Evolutionary conservation across 2,329 filamentous ascomycete species (phyloP).

Genomic region (Fusarium nanum): DNA sequence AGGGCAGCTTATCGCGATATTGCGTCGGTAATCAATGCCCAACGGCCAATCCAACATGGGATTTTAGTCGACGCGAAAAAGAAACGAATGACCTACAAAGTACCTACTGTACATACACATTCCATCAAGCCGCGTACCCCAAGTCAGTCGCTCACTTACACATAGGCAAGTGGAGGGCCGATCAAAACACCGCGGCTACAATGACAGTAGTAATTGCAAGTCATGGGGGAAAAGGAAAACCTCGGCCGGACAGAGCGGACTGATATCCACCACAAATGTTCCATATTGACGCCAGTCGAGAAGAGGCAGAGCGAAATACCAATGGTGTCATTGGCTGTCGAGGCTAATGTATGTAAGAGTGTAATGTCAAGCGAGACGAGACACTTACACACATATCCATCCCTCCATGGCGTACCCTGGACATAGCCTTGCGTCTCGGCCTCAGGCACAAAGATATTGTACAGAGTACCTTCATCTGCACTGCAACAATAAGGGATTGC

Average conservation of each 20-base stretch:
- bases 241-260: slow-evolving; percentile 27
- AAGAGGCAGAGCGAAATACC: slow-evolving; percentile 5
- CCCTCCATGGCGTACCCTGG: neutral
- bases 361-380: slow-evolving; percentile 13
- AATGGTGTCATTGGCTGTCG: slow-evolving; percentile 25
- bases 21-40: slow-evolving; percentile 21
- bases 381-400: slow-evolving; percentile 31
- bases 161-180: slow-evolving; percentile 20
- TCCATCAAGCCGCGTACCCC: neutral
- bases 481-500: neutral
- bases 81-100: neutral
- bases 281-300: neutral
- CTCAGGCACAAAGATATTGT: slow-evolving; percentile 25
- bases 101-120: neutral
- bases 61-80: slow-evolving; percentile 2
- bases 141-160: slow-evolving; percentile 18
- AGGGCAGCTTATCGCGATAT: slow-evolving; percentile 31
- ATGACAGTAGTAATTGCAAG: neutral
- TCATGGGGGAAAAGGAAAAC: slow-evolving; percentile 11
- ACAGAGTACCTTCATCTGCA: neutral
- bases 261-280: slow-evolving; percentile 8
- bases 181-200: slow-evolving; percentile 5
- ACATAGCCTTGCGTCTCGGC: slow-evolving; percentile 7
- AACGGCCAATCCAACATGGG: slow-evolving; percentile 6
- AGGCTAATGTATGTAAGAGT: slow-evolving; percentile 13